Evolutionary conservation across 257 asterid genomes (phyloP), one percentile per base, ranked within the genome.

Genomic region (Cruciata laevipes): DNA sequence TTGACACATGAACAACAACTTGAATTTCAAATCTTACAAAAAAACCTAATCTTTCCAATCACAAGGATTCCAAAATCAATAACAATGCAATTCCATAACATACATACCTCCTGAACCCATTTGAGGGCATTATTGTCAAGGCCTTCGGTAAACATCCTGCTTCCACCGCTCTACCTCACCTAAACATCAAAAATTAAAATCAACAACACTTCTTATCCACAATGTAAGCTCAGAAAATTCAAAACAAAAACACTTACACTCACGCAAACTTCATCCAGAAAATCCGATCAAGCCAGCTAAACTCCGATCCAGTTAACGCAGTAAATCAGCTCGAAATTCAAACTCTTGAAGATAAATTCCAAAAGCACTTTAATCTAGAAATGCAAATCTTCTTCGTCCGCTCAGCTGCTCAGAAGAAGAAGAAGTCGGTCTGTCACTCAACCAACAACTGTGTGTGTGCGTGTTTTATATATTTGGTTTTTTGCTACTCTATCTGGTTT

Each of bases 111-210:
- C 68, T 65, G 56, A 65, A 80, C 87, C 87, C 87, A 83, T 58
- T 77, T 83, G 31, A 83, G 83, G 83, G 87, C 84, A 70, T 79
- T 74, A 27, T 56, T 73, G 60, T 83, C 84, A 31, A 80, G 81
- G 4, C 87, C 87, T 60, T 83, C 84, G 44, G 87, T 79, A 68
- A 83, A 83, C 87, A 83, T 83, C 37, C 63, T 78, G 52, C 63
- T 37, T 35, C 44, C 68, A 63, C 47, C 17, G 6, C 14, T 42
- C 51, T 42, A 42, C 51, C 42, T 68, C 51, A 42, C 17, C 55
- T 47, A 59, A 21, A 44, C 0, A 10, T 18, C 23, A 44, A 58
- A 20, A 49, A 49, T 63, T 1, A 63, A 32, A 67, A 58, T 33
- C 40, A 57, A 20, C 35, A 23, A 32, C 23, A 44, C 7, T 3